These are phyloP conservation scores for Diaporthe sp. DNA, from an alignment of 2,329 filamentous ascomycete species.

Conservation along the genomic window DNA sequence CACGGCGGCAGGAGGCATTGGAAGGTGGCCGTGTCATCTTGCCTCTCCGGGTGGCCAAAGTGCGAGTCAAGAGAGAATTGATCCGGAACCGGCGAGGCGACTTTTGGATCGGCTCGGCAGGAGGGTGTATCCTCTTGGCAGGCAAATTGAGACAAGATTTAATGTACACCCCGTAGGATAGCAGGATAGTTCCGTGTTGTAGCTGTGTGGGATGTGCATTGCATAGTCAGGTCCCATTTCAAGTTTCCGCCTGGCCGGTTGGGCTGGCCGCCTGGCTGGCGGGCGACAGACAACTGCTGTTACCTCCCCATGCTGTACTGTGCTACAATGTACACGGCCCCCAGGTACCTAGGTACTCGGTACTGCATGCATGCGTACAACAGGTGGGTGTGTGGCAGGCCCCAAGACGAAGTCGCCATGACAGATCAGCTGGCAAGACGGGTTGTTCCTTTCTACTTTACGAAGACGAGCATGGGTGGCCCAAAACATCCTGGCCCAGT, in stretches of 20 bases:
- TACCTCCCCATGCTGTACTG: slow-evolving; percentile 3
- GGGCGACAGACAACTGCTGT: not conserved
- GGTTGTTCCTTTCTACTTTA: slow-evolving; percentile 17
- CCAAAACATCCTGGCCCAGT: slow-evolving; percentile 17
- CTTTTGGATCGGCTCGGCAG: slow-evolving; percentile 17
- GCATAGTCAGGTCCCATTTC: slow-evolving; percentile 33
- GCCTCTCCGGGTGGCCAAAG: slow-evolving; percentile 30
- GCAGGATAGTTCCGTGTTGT: slow-evolving; percentile 18
- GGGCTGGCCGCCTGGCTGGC: not conserved
- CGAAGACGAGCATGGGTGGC: slow-evolving; percentile 11
- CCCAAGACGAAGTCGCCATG: slow-evolving; percentile 16
- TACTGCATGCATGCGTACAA: slow-evolving; percentile 14
- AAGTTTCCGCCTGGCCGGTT: slow-evolving; percentile 33
- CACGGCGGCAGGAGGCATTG: not conserved
- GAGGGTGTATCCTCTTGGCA: slow-evolving; percentile 18
- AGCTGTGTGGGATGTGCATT: slow-evolving; percentile 29
- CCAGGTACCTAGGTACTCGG: slow-evolving; percentile 4
- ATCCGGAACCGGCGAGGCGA: slow-evolving; percentile 38
- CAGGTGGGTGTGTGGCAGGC: slow-evolving; percentile 20
- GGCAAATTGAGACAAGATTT: slow-evolving; percentile 31
- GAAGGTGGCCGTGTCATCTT: slow-evolving; percentile 20
- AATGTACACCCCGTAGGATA: slow-evolving; percentile 22
- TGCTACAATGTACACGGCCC: not conserved
- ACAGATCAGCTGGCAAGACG: slow-evolving; percentile 29
- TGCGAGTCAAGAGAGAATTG: slow-evolving; percentile 33